Evolutionary conservation across 2,329 filamentous ascomycete species (phyloP).

Genomic region (Cordyceps militaris): DNA sequence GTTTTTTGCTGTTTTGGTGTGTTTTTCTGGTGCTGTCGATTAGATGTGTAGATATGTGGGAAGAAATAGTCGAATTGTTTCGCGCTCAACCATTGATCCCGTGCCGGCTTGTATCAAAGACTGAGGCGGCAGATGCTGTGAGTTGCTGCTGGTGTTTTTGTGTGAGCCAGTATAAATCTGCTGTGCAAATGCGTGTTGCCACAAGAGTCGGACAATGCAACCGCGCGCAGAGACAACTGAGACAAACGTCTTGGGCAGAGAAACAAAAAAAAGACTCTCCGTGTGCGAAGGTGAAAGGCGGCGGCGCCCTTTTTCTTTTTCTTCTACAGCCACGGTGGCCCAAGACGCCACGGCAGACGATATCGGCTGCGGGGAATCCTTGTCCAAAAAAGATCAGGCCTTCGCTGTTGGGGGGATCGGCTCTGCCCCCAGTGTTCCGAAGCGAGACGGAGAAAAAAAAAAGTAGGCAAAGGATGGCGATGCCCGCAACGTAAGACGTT

Average conservation of each 20-base stretch:
- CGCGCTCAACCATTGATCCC: not conserved
- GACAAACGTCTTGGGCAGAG: not conserved
- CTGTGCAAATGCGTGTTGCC: not conserved
- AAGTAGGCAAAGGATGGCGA: not conserved
- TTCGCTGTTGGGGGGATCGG: not conserved
- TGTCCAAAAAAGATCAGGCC: no score
- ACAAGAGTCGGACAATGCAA: not conserved
- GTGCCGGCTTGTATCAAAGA: not conserved
- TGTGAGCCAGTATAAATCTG: not conserved
- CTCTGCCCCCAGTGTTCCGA: not conserved
- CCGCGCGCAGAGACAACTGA: conserved; percentile 1
- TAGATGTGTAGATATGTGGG: not conserved
- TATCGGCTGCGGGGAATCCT: conserved; percentile 9
- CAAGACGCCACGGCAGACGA: not conserved
- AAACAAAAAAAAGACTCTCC: not conserved
- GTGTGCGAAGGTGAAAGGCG: not conserved
- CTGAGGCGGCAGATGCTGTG: not conserved
- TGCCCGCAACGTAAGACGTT: no score
- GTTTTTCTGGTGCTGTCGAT: not conserved
- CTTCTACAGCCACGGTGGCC: not conserved
- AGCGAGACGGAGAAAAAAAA: not conserved
- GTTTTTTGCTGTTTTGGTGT: not conserved
- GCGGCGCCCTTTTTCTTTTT: not conserved
- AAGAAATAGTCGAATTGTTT: not conserved
- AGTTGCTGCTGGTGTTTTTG: not conserved